Base-by-base conservation (phyloP, 139 green algal species). In the Coelastrella sp. region DNA sequence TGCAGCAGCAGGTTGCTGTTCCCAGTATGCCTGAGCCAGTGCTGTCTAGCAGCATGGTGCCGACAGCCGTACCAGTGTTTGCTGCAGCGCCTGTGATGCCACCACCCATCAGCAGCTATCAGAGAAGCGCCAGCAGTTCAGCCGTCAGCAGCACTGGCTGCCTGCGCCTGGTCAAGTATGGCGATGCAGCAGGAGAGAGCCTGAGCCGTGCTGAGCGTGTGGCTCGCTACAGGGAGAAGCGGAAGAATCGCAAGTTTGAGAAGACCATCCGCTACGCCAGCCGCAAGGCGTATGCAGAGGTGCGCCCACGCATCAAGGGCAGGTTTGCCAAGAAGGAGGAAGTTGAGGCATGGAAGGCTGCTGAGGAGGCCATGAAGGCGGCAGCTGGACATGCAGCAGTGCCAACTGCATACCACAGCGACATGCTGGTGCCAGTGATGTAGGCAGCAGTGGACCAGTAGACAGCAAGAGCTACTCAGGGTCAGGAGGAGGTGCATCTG, bases 201-300 rank as follows among this genome's bases (percentile, higher is more conserved):
- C 89, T 95, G 78, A 94, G 88, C 4, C 92, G 93, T 57, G 93
- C 92, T 82, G 89, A 95, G 92, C 92, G 93, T 75, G 92, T 95
- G n/a, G 92, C 90, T 22, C 90, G 92, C 70, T 98, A 96, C 90
- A 89, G 91, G 9, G 95, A 97, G 93, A 98, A 98, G 96, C 84
- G 92, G 20, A 97, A 97, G 93, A 93, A 93, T 68, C 91, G 96
- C 24, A 94, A 92, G 61, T 98, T 97, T 91, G 91, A 96, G 85
- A 98, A 98, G 94, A 98, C 92, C 1, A 98, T 98, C 90, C 92
- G 96, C 58, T 98, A 98, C 73, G 92, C 95, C 58, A 95, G 92
- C 17, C 94, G 96, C 83, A 98, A 98, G 93, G 93, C 95, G 12
- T 98, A 98, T 89, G 96, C 96, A 17, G 96, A 98, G 91, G 96